Evolutionary conservation across 176 grass and related monocot genomes (phyloP).

Genomic region (Cenchrus americanus): DNA sequence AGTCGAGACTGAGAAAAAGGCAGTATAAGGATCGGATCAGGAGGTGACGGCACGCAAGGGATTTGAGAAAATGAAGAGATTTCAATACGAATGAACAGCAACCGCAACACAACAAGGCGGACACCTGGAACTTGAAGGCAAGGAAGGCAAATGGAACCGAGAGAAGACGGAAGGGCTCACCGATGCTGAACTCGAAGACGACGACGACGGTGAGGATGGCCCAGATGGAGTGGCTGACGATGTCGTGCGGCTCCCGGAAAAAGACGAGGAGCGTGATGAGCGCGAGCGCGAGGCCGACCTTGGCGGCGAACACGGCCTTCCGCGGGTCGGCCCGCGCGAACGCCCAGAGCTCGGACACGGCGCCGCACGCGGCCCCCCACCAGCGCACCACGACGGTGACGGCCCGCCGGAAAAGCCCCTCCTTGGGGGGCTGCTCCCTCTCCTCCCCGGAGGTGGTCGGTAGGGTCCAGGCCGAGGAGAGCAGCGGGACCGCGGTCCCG

Average conservation of each 20-base stretch:
- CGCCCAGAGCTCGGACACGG: slow-evolving; percentile 46
- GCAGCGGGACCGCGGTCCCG: slow-evolving; percentile 37
- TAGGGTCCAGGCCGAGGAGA: slow-evolving; percentile 45
- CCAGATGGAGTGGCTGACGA: slow-evolving; percentile 89
- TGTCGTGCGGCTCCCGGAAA: slow-evolving; percentile 67
- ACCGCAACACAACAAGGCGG: background rate
- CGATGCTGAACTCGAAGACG: slow-evolving; percentile 92
- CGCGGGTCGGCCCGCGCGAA: slow-evolving; percentile 70
- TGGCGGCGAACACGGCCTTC: slow-evolving; percentile 76
- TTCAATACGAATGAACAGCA: background rate
- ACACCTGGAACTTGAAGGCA: background rate
- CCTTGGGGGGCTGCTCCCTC: background rate
- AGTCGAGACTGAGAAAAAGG: background rate
- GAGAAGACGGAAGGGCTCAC: slow-evolving; percentile 24
- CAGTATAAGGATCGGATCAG: background rate
- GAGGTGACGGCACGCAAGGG: background rate
- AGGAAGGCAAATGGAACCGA: background rate
- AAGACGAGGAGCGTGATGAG: slow-evolving; percentile 83
- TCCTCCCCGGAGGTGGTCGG: slow-evolving; percentile 20
- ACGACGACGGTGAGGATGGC: slow-evolving; percentile 96
- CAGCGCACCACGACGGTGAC: slow-evolving; percentile 4
- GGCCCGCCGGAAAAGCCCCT: slow-evolving; percentile 31
- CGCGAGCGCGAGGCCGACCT: slow-evolving; percentile 65
- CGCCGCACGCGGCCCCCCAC: slow-evolving; percentile 19
- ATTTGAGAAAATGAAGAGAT: background rate